Base-by-base conservation (phyloP, 179 eudicot species). In the Corrigiola litoralis region DNA sequence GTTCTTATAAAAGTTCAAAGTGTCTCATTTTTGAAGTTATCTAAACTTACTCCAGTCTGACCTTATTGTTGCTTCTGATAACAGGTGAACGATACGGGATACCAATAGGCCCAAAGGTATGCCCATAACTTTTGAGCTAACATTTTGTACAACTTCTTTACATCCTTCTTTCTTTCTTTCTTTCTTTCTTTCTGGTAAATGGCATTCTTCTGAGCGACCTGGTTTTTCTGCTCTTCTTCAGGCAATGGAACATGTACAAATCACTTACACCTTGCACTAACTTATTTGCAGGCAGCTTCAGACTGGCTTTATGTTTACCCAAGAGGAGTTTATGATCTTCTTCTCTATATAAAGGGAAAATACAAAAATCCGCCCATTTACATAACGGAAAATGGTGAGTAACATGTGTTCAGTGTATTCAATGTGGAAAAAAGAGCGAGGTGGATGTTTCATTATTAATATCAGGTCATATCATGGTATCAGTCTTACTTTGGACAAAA, bases 321-420 rank as follows among this genome's bases (percentile, higher is more conserved):
- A 14, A 44, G 63, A 67, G 87, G 87, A 25, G 44, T 83, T 52
- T 41, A 57, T 25, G 51, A 83, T 56, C 79, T 83, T 32, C 64
- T 83, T 8, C 61, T 68, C 17, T 76, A 78, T 53, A 66, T 68
- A n/a, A 83, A 71, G 77, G n/a, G 63, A 18, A 78, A 68, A 23
- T 83, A 83, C 73, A 71, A 66, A 8, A 68, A 78, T 59, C 85
- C 87, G 18, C 23, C 50, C 27, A 78, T 83, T 58, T 80, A 75
- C 70, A 80, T 83, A n/a, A 83, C 85, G 1, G 87, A 83, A 61
- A 77, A 72, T 46, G 87, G 87, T 82, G 70, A 6, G 61, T 46
- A 60, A 12, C 17, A 23, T 31, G 1, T 4, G 31, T 13, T 11
- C 12, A 25, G 32, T 25, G 32, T 11, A 7, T 25, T n/a, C n/a